A percentile compares a stretch with the other conserved stretches of the same genome.
Evolutionary conservation across 176 grass and related monocot genomes (phyloP).

Genomic region (Carex parvula): DNA sequence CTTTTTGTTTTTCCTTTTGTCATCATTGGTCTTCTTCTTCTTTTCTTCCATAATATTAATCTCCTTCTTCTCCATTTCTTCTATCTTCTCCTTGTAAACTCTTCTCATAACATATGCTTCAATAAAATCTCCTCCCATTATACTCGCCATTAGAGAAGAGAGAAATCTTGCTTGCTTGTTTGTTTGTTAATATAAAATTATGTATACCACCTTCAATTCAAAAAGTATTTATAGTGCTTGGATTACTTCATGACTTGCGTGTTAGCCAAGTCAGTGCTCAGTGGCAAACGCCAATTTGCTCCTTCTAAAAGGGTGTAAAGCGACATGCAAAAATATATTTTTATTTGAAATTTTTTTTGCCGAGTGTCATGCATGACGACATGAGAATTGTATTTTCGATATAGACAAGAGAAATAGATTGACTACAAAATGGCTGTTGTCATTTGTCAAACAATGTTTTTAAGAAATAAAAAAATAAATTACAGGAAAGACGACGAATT

Average conservation of each 20-base stretch:
- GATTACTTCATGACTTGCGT: constrained; percentile 18
- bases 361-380: constrained; percentile 19
- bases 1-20: neutral
- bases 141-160: no score
- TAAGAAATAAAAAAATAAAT: no score
- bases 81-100: constrained; percentile 30
- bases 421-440: neutral
- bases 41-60: neutral
- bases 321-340: neutral
- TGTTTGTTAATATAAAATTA: no score
- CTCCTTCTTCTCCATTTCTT: neutral
- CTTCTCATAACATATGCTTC: constrained; percentile 4
- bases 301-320: neutral
- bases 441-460: neutral
- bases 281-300: constrained; percentile 6
- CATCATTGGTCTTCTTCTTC: neutral
- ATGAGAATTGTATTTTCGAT: neutral
- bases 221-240: constrained; percentile 16
- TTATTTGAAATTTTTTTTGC: neutral
- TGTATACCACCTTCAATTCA: neutral
- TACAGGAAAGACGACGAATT: no score
- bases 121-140: neutral
- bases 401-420: neutral
- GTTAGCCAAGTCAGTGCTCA: neutral
- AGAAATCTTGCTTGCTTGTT: neutral